These are phyloP conservation scores for Marasmius oreades DNA, from an alignment of 1,284 basidiomycete genomes.

Conservation along the genomic window DNA sequence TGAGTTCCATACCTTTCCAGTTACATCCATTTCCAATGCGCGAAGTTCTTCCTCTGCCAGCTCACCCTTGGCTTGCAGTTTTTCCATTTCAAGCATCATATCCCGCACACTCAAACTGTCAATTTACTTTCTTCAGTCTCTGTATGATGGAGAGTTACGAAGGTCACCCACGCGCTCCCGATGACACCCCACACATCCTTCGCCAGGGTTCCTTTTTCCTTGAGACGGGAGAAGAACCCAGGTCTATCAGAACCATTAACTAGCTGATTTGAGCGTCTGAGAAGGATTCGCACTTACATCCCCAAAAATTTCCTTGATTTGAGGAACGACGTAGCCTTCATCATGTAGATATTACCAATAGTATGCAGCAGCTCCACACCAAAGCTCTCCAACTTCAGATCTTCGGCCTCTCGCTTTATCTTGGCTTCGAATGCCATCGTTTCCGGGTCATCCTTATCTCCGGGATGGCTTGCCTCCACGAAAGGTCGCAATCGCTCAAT, in stretches of 20 bases:
- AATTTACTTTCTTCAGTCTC: conserved; percentile 7
- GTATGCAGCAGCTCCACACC: conserved; percentile 91
- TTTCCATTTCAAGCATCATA: conserved; percentile 83
- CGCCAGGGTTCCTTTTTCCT: conserved; percentile 90
- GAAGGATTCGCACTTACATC: conserved; percentile 59
- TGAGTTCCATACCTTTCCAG: conserved; percentile 65
- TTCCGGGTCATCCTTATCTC: conserved; percentile 84
- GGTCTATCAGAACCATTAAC: conserved; percentile 47
- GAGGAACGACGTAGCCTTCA: conserved; percentile 90
- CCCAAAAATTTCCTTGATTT: conserved; percentile 91
- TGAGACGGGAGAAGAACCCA: conserved; percentile 91
- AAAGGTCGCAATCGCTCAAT: conserved; percentile 83
- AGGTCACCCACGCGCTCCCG: conserved; percentile 73
- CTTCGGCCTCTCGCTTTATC: conserved; percentile 88
- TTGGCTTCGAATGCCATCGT: conserved; percentile 73
- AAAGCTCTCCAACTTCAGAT: conserved; percentile 97
- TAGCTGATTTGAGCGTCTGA: background rate
- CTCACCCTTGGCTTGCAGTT: conserved; percentile 84
- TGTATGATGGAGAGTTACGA: background rate
- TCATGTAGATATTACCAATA: conserved; percentile 88
- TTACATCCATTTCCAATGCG: conserved; percentile 91
- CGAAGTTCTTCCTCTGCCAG: conserved; percentile 80
- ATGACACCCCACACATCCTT: conserved; percentile 95
- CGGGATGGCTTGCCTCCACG: conserved; percentile 86
- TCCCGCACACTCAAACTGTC: conserved; percentile 67